Percentiles rank a stretch among this genome's conserved stretches.
phyloP scores from a whole-genome alignment of 2,329 filamentous ascomycete genomes.

The Colletotrichum sp. region DNA sequence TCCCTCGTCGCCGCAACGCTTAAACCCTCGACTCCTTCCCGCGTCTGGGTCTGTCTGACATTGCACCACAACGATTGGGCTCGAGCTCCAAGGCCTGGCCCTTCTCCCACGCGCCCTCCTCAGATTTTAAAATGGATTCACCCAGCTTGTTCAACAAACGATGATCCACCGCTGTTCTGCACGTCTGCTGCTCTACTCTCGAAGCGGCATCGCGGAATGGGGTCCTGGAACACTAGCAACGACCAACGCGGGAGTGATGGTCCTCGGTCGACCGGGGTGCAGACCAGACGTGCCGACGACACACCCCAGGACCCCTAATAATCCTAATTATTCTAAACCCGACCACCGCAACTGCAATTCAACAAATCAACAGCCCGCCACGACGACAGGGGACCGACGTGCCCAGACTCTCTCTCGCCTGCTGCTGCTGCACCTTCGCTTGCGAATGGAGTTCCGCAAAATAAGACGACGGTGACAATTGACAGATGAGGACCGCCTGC shows the following conservation, averaged over 20 bases:
- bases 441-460: constrained; percentile 14
- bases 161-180: constrained; percentile 4
- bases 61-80: not conserved
- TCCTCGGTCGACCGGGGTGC: constrained; percentile 16
- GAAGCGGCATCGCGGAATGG: constrained; percentile 15
- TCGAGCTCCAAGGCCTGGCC: not conserved
- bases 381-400: not conserved
- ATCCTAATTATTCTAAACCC: not conserved
- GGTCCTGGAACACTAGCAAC: constrained; percentile 11
- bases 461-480: constrained; percentile 3
- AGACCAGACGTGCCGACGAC: constrained; percentile 9
- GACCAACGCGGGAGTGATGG: constrained; percentile 19
- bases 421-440: not conserved
- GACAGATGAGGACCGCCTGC: not conserved
- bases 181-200: constrained; percentile 9
- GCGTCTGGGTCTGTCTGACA: not conserved
- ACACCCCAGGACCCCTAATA: constrained; percentile 18
- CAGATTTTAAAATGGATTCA: not conserved
- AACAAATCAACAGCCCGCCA: not conserved
- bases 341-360: not conserved
- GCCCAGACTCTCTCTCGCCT: not conserved
- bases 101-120: not conserved
- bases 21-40: not conserved
- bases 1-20: not conserved
- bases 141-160: not conserved